Evolutionary conservation across 441 rosid genomes (phyloP), one percentile per base, ranked within the genome.

Genomic region (Populus hybrid): DNA sequence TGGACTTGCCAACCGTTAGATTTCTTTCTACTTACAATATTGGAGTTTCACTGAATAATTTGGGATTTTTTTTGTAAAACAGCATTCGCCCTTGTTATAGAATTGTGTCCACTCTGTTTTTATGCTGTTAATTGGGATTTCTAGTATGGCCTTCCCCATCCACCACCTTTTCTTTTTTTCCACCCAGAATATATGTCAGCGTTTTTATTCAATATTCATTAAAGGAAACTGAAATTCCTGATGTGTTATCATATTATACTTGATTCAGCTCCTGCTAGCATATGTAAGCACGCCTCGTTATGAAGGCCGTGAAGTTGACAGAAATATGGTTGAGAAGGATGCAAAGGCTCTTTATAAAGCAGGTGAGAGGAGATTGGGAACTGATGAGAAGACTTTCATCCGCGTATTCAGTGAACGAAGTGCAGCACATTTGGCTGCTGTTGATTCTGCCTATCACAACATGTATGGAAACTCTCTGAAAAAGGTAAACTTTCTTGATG

Each of bases 331-430:
- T 68, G 77, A 78, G 65, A 78, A 72, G 71, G 93, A 90, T 83
- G 92, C 92, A 35, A 90, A 79, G 83, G 78, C 75, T 32, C 90
- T 91, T 10, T 90, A 78, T 79, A 88, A 86, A 80, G 92, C 93
- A 2, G 93, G 95, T 71, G 95, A 90, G 83, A 90, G 77, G 88
- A 88, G 65, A 80, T 66, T 81, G 10, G 95, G 93, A 78, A 90
- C 95, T 23, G 92, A 91, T 78, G 95, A 91, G 84, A 85, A 83
- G 67, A 85, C 88, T n/a, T 90, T 91, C 80, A 84, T 91, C 75
- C 77, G 50, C 66, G 80, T 86, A 67, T 91, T 90, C 75, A 79
- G 88, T 10, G 88, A 83, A 82, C 85, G 91, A 73, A 91, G 93
- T 80, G 78, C 83, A 50, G 89, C 91, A 9, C 93, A 91, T 67